Percentiles rank a stretch among this genome's conserved stretches.
These are phyloP conservation scores for Neofusicoccum umdonicola DNA, from an alignment of 2,329 filamentous ascomycete genomes.

Conservation along the genomic window DNA sequence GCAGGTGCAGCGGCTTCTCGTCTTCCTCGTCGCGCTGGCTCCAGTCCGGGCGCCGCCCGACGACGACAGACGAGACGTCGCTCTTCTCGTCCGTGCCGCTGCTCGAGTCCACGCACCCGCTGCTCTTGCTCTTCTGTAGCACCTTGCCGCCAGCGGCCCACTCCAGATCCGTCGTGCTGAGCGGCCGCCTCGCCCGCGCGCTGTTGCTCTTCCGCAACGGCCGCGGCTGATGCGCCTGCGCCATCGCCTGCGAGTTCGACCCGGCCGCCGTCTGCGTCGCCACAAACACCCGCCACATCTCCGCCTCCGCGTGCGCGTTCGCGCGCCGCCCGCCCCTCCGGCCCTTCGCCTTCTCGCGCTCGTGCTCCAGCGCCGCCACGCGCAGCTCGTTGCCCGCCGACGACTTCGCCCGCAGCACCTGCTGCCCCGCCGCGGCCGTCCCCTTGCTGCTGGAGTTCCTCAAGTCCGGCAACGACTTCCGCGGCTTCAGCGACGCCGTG, in stretches of 20 bases:
- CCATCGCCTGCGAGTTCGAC: background rate
- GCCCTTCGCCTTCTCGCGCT: background rate
- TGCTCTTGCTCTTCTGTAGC: background rate
- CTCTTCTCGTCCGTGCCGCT: background rate
- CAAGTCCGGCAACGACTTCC: background rate
- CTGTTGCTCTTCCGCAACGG: background rate
- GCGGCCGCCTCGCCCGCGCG: background rate
- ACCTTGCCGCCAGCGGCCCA: background rate
- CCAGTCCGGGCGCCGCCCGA: background rate
- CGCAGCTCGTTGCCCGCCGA: background rate
- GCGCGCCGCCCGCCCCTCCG: background rate
- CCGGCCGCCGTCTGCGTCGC: background rate
- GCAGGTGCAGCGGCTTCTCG: background rate
- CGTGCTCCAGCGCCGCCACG: background rate
- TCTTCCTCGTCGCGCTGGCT: background rate
- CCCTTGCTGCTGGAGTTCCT: background rate
- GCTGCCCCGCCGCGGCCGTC: background rate
- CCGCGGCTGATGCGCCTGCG: too few species aligned
- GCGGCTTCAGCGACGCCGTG: background rate
- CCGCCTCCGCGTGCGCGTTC: background rate
- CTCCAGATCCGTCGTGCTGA: background rate
- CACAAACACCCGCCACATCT: conserved; percentile 3
- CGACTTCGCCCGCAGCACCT: background rate
- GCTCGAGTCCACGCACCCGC: background rate
- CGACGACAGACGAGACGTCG: background rate